Evolutionary conservation across 78 protist genomes (phyloP), one percentile per base, ranked within the genome.

Genomic region (Pelomyxa schiedti): DNA sequence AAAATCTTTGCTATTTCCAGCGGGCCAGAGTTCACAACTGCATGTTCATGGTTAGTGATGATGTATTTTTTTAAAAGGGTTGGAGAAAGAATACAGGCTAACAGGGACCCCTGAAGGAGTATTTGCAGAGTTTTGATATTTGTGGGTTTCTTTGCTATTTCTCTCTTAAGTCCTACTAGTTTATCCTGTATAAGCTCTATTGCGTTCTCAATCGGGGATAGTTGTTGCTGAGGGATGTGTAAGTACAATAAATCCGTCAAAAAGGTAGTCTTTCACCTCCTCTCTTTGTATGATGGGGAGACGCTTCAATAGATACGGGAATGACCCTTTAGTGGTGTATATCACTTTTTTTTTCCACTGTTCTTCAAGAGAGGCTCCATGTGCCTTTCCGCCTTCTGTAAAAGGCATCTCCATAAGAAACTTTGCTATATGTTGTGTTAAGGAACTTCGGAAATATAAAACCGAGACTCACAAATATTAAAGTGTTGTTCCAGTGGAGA

Each of bases 11-110:
- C 9, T 8, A 66, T 66, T 36, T 66, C 70, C 70, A 30, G 65
- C n/a, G 70, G 70, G n/a, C 70, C 70, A n/a, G 16, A 9, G 37
- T 66, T 66, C n/a, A 66, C 70, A 36, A n/a, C n/a, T n/a, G n/a
- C n/a, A n/a, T n/a, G n/a, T n/a, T n/a, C n/a, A n/a, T n/a, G n/a
- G n/a, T n/a, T n/a, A n/a, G n/a, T n/a, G n/a, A n/a, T n/a, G n/a
- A n/a, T n/a, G n/a, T n/a, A n/a, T n/a, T n/a, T n/a, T n/a, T n/a
- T n/a, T n/a, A n/a, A n/a, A n/a, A n/a, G n/a, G n/a, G n/a, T n/a
- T n/a, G n/a, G n/a, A n/a, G n/a, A n/a, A n/a, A n/a, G n/a, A n/a
- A n/a, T n/a, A n/a, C 70, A 66, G 37, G 70, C 58, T 16, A 66
- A 36, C 37, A 66, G 70, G 28, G 70, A n/a, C 64, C 70, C 70